These are phyloP conservation scores for Sugiyamaella novakii DNA, from an alignment of 1,139 yeast genomes.

Conservation along the genomic window DNA sequence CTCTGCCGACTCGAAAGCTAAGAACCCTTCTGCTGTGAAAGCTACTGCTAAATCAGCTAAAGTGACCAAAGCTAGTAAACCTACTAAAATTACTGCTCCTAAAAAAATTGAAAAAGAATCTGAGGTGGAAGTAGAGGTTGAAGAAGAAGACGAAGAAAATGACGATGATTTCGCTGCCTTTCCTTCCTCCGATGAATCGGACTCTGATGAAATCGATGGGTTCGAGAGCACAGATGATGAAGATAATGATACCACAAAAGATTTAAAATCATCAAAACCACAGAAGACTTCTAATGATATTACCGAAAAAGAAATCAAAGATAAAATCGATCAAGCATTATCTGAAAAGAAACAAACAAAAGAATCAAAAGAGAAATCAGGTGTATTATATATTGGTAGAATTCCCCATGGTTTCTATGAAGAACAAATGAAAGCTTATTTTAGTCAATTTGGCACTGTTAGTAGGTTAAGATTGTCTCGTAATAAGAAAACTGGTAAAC, in stretches of 20 bases:
- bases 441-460: constrained; percentile 86
- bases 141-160: constrained; percentile 29
- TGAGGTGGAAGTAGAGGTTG: constrained; percentile 22
- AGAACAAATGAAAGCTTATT: constrained; percentile 74
- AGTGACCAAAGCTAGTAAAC: constrained; percentile 19
- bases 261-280: constrained; percentile 11
- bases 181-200: constrained; percentile 35
- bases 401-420: constrained; percentile 93
- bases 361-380: constrained; percentile 41
- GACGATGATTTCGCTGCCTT: constrained; percentile 44
- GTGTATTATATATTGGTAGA: constrained; percentile 87
- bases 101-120: constrained; percentile 14
- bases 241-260: constrained; percentile 29
- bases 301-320: constrained; percentile 27
- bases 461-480: constrained; percentile 78
- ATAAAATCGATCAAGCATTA: constrained; percentile 31
- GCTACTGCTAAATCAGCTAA: constrained; percentile 17
- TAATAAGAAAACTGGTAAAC: constrained; percentile 85
- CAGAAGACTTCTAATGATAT: constrained; percentile 17
- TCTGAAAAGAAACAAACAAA: constrained; percentile 22
- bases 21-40: not conserved
- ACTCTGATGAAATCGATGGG: constrained; percentile 27
- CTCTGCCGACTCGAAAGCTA: constrained; percentile 6
- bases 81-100: constrained; percentile 22
- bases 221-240: constrained; percentile 38